Conservation (phyloP, 2,329 filamentous ascomycete species). For the Hymenoscyphus fructigenus region DNA sequence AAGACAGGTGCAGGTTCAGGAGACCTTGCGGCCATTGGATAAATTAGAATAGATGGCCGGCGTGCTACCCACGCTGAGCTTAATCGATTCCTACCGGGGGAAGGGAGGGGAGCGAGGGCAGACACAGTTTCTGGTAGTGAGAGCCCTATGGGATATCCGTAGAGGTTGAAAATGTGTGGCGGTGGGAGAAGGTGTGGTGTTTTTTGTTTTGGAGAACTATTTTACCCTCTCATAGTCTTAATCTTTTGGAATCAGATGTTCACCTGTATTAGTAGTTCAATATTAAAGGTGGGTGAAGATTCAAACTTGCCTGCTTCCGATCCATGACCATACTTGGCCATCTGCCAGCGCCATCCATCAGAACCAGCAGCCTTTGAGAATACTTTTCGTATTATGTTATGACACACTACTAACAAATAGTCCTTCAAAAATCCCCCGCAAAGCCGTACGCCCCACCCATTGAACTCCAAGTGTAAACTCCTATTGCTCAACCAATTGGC, state of each 20-base stretch:
- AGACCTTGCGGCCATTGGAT: no score
- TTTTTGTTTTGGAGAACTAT: neutral
- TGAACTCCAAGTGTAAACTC: neutral
- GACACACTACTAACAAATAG: neutral
- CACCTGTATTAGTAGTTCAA: neutral
- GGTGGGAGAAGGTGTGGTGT: neutral
- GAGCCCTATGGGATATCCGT: neutral
- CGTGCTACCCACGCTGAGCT: no score
- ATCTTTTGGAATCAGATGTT: neutral
- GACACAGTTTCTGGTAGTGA: neutral
- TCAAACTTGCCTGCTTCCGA: neutral
- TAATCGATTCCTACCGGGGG: no score
- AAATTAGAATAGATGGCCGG: no score
- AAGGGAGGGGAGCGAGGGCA: no score
- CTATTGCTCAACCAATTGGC: constrained; percentile 31
- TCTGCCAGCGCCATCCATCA: neutral
- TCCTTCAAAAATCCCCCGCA: neutral
- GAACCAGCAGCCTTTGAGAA: neutral
- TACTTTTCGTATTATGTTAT: neutral
- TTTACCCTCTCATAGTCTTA: neutral
- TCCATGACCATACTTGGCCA: neutral
- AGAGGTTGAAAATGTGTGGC: neutral
- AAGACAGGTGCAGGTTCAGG: no score
- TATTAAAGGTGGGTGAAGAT: neutral
- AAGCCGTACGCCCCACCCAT: neutral